Conservation (phyloP, 2,329 filamentous ascomycete species). For the Aspergillus ustus region DNA sequence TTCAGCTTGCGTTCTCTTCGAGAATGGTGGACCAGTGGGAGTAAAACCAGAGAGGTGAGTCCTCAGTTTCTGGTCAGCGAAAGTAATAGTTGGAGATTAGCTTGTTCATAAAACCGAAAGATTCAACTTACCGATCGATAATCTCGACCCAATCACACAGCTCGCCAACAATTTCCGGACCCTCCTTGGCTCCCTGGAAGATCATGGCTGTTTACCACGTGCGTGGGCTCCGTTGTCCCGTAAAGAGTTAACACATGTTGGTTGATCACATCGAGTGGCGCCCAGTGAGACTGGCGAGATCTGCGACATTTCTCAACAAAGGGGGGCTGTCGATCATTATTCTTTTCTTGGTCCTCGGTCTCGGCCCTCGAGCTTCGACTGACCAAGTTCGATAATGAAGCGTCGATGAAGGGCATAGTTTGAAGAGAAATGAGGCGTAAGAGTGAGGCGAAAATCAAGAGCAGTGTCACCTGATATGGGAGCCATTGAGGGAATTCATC, state of each 20-base stretch:
- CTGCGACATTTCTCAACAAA: neutral
- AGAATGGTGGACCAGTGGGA: too few species aligned
- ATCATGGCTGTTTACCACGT: neutral
- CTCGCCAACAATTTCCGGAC: neutral
- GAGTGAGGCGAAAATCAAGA: slow-evolving; percentile 9
- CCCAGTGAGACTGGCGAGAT: neutral
- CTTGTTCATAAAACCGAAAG: too few species aligned
- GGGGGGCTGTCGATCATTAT: neutral
- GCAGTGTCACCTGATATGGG: neutral
- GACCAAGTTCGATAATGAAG: neutral
- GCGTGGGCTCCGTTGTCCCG: neutral
- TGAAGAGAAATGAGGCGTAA: slow-evolving; percentile 14
- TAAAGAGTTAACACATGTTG: neutral
- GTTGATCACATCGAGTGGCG: neutral
- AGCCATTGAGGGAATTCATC: neutral
- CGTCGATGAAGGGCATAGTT: neutral
- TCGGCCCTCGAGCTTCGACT: neutral
- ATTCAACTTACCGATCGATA: neutral
- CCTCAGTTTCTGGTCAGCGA: too few species aligned
- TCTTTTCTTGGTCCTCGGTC: neutral
- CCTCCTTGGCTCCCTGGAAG: neutral
- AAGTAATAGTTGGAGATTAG: too few species aligned
- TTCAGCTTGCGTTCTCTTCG: too few species aligned
- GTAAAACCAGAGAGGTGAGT: too few species aligned
- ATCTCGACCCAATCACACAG: neutral